phyloP scores from a whole-genome alignment of 2,329 filamentous ascomycete genomes.

The Penicillium brevicompactum region DNA sequence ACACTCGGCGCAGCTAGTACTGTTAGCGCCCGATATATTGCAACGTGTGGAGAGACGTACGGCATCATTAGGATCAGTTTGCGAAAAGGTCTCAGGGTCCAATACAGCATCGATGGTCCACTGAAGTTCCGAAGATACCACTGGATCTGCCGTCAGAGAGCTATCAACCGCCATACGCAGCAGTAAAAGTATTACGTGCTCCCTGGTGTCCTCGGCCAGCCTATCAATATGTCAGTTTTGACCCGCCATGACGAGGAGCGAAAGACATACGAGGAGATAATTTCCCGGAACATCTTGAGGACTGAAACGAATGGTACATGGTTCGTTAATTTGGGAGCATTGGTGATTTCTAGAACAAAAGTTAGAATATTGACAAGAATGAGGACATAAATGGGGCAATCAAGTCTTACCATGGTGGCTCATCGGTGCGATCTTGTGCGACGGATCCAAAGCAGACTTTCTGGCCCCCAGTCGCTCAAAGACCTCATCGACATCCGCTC shows the following conservation, averaged over 20 bases:
- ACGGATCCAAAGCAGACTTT: conserved; percentile 46
- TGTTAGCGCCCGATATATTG: conserved; percentile 9
- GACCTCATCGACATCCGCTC: conserved; percentile 49
- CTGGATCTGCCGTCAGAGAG: conserved; percentile 31
- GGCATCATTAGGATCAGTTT: conserved; percentile 20
- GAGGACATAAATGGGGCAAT: background rate
- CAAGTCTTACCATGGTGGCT: conserved; percentile 23
- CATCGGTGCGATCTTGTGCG: conserved; percentile 31
- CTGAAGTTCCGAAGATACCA: conserved; percentile 36
- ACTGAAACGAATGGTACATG: conserved; percentile 34
- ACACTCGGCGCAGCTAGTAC: conserved; percentile 33
- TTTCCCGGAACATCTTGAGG: conserved; percentile 34
- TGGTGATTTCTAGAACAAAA: conserved; percentile 12
- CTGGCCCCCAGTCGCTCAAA: conserved; percentile 62
- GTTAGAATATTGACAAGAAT: conserved; percentile 6
- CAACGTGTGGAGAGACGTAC: conserved; percentile 15
- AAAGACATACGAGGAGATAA: conserved; percentile 33
- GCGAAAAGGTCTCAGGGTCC: conserved; percentile 28
- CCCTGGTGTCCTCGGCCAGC: conserved; percentile 35
- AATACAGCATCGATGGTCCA: conserved; percentile 32
- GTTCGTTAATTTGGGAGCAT: conserved; percentile 17
- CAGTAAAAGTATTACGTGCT: conserved; percentile 34
- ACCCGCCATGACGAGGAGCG: background rate
- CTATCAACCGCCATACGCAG: conserved; percentile 42
- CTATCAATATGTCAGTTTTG: conserved; percentile 27